These are phyloP conservation scores for Drechslera avenae DNA, from an alignment of 2,329 filamentous ascomycete species.

Conservation along the genomic window DNA sequence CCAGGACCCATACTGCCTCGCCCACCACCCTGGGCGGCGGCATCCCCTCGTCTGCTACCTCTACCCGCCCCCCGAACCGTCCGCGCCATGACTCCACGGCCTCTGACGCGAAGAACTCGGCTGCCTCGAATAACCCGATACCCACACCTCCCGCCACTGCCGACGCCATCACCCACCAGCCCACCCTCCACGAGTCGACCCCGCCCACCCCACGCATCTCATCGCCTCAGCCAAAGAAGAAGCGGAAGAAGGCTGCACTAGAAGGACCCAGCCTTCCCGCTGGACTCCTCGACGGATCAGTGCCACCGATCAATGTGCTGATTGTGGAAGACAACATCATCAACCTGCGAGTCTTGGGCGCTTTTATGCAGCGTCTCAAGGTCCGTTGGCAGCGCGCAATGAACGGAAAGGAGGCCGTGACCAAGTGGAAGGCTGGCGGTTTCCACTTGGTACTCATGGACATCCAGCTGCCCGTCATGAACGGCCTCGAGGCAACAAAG, in stretches of 20 bases:
- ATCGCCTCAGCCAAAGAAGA: conserved; percentile 56
- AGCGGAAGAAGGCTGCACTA: conserved; percentile 49
- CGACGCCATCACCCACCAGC: conserved; percentile 49
- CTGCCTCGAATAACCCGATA: conserved; percentile 56
- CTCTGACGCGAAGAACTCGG: conserved; percentile 51
- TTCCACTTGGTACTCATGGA: conserved; percentile 99
- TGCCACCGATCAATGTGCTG: conserved; percentile 94
- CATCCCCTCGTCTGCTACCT: conserved; percentile 50
- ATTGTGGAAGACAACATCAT: conserved; percentile 99
- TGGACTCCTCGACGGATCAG: conserved; percentile 72
- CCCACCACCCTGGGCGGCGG: conserved; percentile 65
- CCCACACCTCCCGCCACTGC: conserved; percentile 59
- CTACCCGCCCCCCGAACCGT: conserved; percentile 33
- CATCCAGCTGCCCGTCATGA: conserved; percentile 97
- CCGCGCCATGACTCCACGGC: conserved; percentile 50
- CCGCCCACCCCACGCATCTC: conserved; percentile 57
- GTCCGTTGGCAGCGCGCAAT: conserved; percentile 97
- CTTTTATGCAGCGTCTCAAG: conserved; percentile 93
- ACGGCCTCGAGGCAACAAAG: conserved; percentile 88
- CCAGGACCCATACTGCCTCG: conserved; percentile 78
- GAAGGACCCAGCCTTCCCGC: conserved; percentile 56
- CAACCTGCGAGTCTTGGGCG: conserved; percentile 89
- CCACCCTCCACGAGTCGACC: conserved; percentile 46
- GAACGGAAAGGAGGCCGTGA: conserved; percentile 90
- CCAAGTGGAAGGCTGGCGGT: conserved; percentile 88